A percentile compares a stretch with the other conserved stretches of the same genome.
Evolutionary conservation across 129 eudicot genomes (phyloP).

Genomic region (Flaveria sonorensis): DNA sequence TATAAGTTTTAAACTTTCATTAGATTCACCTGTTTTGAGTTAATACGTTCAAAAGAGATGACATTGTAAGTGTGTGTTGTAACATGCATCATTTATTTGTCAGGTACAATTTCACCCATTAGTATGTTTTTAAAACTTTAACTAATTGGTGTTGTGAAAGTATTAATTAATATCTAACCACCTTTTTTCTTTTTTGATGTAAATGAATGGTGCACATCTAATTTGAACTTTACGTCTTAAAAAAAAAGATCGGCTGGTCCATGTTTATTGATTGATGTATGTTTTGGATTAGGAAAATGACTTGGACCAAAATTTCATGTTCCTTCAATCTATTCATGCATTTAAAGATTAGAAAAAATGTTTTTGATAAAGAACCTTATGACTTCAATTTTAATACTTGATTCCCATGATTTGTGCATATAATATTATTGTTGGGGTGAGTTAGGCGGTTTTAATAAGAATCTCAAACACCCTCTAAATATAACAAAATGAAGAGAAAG

Average conservation of each 20-base stretch:
- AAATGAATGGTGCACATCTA: not conserved
- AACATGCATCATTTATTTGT: not conserved
- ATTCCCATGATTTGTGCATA: not conserved
- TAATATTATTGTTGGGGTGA: not conserved
- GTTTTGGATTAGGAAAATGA: slow-evolving; percentile 5
- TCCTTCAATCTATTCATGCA: not conserved
- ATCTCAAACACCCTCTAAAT: not conserved
- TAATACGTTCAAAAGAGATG: too few species aligned
- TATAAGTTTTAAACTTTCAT: too few species aligned
- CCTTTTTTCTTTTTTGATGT: not conserved
- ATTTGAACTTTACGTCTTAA: not conserved
- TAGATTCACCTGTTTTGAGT: too few species aligned
- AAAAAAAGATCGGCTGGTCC: not conserved
- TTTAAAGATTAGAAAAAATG: slow-evolving; percentile 4
- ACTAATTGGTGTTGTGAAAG: not conserved
- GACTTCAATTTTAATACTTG: not conserved
- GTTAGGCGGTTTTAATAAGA: not conserved
- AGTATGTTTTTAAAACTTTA: not conserved
- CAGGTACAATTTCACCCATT: too few species aligned
- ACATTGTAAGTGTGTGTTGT: too few species aligned
- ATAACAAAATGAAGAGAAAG: not conserved
- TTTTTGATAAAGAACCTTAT: not conserved
- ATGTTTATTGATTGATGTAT: not conserved
- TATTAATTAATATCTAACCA: not conserved
- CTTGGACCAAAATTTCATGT: not conserved